Evolutionary conservation across 345 rosid genomes (phyloP), one percentile per base, ranked within the genome.

Genomic region (Pugionium dolabratum): DNA sequence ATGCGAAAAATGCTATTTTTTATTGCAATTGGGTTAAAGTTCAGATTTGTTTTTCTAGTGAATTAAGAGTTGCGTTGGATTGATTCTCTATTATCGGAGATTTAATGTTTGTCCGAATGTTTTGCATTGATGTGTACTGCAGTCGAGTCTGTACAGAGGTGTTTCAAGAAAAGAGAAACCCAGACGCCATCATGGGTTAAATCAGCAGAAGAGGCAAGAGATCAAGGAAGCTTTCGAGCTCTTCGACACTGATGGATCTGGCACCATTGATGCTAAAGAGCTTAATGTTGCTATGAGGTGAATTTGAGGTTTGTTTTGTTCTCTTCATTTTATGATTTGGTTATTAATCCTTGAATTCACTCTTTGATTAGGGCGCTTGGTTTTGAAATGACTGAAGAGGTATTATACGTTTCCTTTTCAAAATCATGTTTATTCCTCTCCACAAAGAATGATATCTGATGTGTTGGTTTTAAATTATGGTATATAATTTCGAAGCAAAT

Each of bases 281-380:
- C 82, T 95, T 75, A 88, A 88, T 75, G 92, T 95, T 57, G 99
- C 97, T 45, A 95, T 95, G 97, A 95, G 97, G 97, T 90, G 58
- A 62, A 71, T 41, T 30, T 68, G 10, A 6, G 61, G 26, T 39
- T 32, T 0, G 29, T 2, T 25, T 0, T 44, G 27, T 62, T 40
- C 42, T 36, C 18, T 9, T 27, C 3, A 35, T 7, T 36, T 34
- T 49, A 40, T 62, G 30, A 54, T 45, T 9, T 53, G 50, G 34
- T 4, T 26, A 4, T 8, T 35, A 7, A 54, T 32, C 25, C 2
- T 35, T 43, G 34, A 51, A 2, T 5, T 44, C 33, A 35, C 26
- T 9, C 4, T 39, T 42, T 31, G 69, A 54, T 45, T 85, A 90
- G 97, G 96, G 96, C 96, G 35, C 97, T 94, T 53, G 99, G 97